Base-by-base conservation (phyloP, 176 grass and related monocot genomes). In the Oryza longistaminata region DNA sequence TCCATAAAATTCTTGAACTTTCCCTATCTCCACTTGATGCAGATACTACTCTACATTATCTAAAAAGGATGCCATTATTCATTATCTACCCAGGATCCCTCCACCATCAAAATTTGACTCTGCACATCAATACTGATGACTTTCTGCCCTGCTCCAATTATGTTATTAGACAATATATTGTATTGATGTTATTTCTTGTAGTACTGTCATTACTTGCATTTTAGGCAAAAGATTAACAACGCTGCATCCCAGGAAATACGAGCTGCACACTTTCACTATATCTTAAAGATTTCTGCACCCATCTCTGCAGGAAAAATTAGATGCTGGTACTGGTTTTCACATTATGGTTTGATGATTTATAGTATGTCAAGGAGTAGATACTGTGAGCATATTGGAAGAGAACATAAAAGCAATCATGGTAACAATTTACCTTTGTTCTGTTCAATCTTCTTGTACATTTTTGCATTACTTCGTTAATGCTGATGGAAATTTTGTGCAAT, bases 391-490 rank as follows among this genome's bases (percentile, higher is more conserved):
- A 98, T 98, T 95, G 96, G 89, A 88, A 90, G 96, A 76, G 96
- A 98, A 81, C 96, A 98, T 81, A 98, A 98, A 91, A 90, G 96
- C 91, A 98, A 98, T 87, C 96, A 98, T 83, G 93, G 96, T 95
- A 92, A 76, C 42, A 87, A 73, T 33, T 71, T 21, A 15, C 21
- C 7, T 26, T 81, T 19, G 12, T 6, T 73, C 35, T 72, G 61
- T 16, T 60, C 68, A 17, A 77, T 68, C 17, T 45, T 80, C 13
- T 45, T 58, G 46, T 3, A 31, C 21, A 39, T 67, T 25, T 40
- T 7, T 50, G 8, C 42, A 49, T 52, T 25, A 58, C 9, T 68
- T 85, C 70, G 17, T 76, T 49, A 68, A 71, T 6, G 27, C 27
- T 78, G 42, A 45, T 75, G 7, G 13, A 19, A 49, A 4, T 81